Percentiles rank a stretch among this genome's conserved stretches.
These are phyloP conservation scores for Scheffersomyces amazonensis DNA, from an alignment of 805 yeast genomes.

Conservation along the genomic window DNA sequence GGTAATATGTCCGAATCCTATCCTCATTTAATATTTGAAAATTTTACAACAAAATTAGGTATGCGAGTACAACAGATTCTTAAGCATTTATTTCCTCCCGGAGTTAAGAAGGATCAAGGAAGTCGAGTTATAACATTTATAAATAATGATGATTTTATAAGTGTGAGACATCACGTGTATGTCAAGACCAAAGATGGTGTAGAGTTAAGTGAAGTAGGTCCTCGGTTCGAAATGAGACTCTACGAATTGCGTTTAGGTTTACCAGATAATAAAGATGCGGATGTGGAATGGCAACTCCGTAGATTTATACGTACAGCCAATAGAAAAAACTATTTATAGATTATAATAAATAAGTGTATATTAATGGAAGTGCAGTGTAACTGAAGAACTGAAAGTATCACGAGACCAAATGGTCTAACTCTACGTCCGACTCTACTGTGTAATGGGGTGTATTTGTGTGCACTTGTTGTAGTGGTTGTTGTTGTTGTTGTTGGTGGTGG, in stretches of 20 bases:
- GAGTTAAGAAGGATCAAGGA: conserved; percentile 78
- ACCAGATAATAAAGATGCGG: conserved; percentile 93
- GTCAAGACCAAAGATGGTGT: conserved; percentile 85
- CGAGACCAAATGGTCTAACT: not conserved
- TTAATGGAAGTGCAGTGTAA: too few species aligned
- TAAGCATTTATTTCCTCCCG: conserved; percentile 93
- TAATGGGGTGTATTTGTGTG: not conserved
- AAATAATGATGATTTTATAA: conserved; percentile 86
- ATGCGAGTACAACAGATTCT: conserved; percentile 74
- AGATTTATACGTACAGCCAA: conserved; percentile 94
- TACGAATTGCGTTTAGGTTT: conserved; percentile 89
- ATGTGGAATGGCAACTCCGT: conserved; percentile 94
- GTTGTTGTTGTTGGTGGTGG: not conserved
- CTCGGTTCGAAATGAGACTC: conserved; percentile 95
- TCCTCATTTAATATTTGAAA: conserved; percentile 93
- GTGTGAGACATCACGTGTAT: conserved; percentile 93
- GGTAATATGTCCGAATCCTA: conserved; percentile 90
- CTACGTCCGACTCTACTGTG: not conserved
- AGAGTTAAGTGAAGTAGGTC: conserved; percentile 95
- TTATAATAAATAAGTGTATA: not conserved
- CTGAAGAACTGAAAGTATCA: too few species aligned
- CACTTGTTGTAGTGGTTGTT: not conserved
- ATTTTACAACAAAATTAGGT: conserved; percentile 79
- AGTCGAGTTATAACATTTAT: conserved; percentile 92
- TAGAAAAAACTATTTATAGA: conserved; percentile 79